Conservation (phyloP, 805 yeast genomes). For the Scheffersomyces spartinae region DNA sequence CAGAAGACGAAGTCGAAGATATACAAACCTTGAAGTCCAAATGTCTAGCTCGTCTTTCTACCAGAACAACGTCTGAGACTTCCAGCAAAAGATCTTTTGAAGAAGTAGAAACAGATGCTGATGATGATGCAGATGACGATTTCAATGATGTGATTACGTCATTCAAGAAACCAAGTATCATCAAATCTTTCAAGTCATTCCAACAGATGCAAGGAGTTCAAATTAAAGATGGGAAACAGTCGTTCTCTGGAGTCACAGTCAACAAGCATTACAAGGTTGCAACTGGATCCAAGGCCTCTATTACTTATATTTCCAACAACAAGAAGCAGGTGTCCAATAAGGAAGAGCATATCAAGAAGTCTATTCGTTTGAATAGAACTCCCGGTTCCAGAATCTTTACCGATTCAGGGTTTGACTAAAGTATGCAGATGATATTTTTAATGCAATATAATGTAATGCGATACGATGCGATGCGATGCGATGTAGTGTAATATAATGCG, state of each 20-base stretch:
- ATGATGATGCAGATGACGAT: constrained; percentile 14
- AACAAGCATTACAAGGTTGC: constrained; percentile 44
- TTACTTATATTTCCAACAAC: constrained; percentile 38
- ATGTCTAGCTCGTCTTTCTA: too few species aligned
- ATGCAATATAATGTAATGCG: constrained; percentile 1
- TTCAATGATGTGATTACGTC: constrained; percentile 25
- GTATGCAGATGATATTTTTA: constrained; percentile 1
- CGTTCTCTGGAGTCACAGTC: constrained; percentile 37
- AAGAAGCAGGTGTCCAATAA: constrained; percentile 16
- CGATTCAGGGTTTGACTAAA: constrained; percentile 10
- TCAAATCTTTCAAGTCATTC: constrained; percentile 33
- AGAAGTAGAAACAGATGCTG: constrained; percentile 10
- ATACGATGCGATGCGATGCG: background rate
- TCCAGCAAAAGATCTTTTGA: constrained; percentile 14
- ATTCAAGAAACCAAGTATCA: constrained; percentile 33
- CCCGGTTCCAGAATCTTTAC: constrained; percentile 10
- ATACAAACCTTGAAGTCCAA: constrained; percentile 32
- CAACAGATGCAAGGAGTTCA: constrained; percentile 25
- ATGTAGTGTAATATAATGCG: constrained; percentile 1
- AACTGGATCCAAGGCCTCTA: constrained; percentile 44
- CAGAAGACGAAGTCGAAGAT: constrained; percentile 32
- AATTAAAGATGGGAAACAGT: constrained; percentile 25
- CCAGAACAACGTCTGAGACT: too few species aligned
- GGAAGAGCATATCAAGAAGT: constrained; percentile 15
- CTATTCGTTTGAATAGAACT: constrained; percentile 10